Evolutionary conservation across 805 yeast genomes (phyloP), one percentile per base, ranked within the genome.

Genomic region (Ogataea zsoltii): DNA sequence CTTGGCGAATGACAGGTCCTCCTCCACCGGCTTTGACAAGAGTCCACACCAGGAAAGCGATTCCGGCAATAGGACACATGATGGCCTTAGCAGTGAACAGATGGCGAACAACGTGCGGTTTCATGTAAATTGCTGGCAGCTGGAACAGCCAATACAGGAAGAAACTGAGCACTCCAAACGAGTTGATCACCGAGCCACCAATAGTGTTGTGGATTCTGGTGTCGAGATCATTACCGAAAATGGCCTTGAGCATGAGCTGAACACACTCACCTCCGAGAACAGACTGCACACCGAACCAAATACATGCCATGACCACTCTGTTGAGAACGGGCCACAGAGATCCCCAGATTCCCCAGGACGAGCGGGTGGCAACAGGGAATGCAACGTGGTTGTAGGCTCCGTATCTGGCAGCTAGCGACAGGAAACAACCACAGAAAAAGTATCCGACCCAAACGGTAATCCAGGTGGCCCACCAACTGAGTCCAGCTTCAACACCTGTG

Each of bases 401-500:
- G 42, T 87, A 77, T 56, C 96, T 73, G 17, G 95, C 86, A 15
- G 86, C 74, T n/a, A 81, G 60, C 4, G 79, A 76, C 28, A 90
- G 84, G 55, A 88, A 87, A 1, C 75, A 54, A 50, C 86, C 94
- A 50, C 87, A 80, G 38, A 86, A 65, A 15, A 73, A 60, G 64
- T 89, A 89, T 6, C 96, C 96, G 14, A 89, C 51, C 94, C 96
- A 88, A 19, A 89, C 94, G 1, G 94, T 79, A 31, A 89, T 68
- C 95, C 96, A 89, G 11, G 86, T 82, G 61, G 83, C 90, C 95
- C 96, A 89, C 96, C 96, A 88, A 14, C 83, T 77, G 66, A 89
- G 69, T 10, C 94, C 94, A 17, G 82, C 79, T 43, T 74, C 71
- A 46, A 85, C 83, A 57, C 96, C 96, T 0, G 96, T 85, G 7